Base-by-base conservation (phyloP, 2,329 filamentous ascomycete genomes). In the Lomentospora prolificans region DNA sequence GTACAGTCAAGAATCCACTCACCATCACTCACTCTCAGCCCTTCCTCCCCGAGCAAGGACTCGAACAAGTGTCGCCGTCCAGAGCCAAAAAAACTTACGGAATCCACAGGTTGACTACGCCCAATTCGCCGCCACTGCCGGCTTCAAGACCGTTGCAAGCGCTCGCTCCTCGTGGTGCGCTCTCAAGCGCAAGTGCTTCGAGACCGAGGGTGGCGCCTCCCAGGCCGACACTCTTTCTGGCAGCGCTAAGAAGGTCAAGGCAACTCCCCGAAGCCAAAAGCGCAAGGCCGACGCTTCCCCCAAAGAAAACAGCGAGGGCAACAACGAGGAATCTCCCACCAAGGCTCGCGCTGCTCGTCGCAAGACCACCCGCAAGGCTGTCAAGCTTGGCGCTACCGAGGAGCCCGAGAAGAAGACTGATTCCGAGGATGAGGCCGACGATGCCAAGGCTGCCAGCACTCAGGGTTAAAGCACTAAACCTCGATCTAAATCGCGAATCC, bases 171-270 rank as follows among this genome's bases (percentile, higher is more conserved):
- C 44, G 22, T 48, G 44, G 44, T 48, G 5, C 44, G 44, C 44
- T 22, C 17, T 48, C 44, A 48, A 48, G 22, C 44, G 44, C 44
- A 48, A 48, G 44, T 48, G 9, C 44, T 48, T 48, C 44, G n/a
- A 24, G 6, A 4, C 17, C 44, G 44, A 25, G 3, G 44, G 22
- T 27, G 44, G 17, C 19, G 44, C 36, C 36, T 17, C 8, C 14
- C n/a, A 41, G 36, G 19, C 44, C 22, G n/a, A 10, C n/a, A 48
- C 44, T 14, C 44, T 19, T 19, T 2, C 22, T 25, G 44, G 22
- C 44, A 48, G 3, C 19, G 22, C 19, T 19, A 48, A 48, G 44
- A 48, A 48, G 44, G 44, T 10, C 22, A 48, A 48, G 44, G 44
- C 44, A 12, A 27, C 44, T 25, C 7, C 17, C 44, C 17, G 44